Base-by-base conservation (phyloP, 2,329 filamentous ascomycete species). In the Ceratocystis diversiconidia region DNA sequence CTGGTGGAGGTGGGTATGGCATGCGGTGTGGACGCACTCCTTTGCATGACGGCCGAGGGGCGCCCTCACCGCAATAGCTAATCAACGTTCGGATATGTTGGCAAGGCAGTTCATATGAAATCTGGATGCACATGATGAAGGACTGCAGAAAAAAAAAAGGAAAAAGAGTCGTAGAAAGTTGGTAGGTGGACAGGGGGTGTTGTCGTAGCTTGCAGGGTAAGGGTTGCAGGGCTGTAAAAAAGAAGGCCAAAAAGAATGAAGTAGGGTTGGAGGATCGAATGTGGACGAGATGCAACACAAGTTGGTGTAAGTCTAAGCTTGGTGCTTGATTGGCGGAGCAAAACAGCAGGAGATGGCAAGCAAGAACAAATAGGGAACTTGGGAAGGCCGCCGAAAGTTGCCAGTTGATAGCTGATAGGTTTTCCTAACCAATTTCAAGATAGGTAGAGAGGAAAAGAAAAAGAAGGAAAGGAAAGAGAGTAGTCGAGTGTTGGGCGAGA, bases 101-200 rank as follows among this genome's bases (percentile, higher is more conserved):
- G 71, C 80, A 82, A 59, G 76, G 75, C 63, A 82, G 74, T 43
- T 76, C 79, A 71, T 81, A 81, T 60, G 75, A 77, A 63, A 77
- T 75, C 68, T 79, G 77, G 69, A 78, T 78, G 70, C 79, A 82
- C 79, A 81, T 81, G 65, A 28, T 67, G 32, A 46, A 19, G 12
- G 22, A 28, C 52, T 12, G 28, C 15, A 41, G 28, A 12, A 32
- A 32, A 8, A 2, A 10, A 36, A 36, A 36, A 10, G 1, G 28
- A 30, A 30, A 30, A 6, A 30, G 28, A 30, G 28, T 30, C 28
- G 28, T 30, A 30, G 28, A 36, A 36, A 12, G 36, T 57, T 43
- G 8, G 46, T 44, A 22, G 19, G 30, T 43, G 36, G 30, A 30
- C 15, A 52, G 32, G 59, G 48, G 36, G 28, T 62, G 44, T 22